Percentiles rank a stretch among this genome's conserved stretches.
phyloP scores from a whole-genome alignment of 345 rosid species.

The Moricandia moricandioides region DNA sequence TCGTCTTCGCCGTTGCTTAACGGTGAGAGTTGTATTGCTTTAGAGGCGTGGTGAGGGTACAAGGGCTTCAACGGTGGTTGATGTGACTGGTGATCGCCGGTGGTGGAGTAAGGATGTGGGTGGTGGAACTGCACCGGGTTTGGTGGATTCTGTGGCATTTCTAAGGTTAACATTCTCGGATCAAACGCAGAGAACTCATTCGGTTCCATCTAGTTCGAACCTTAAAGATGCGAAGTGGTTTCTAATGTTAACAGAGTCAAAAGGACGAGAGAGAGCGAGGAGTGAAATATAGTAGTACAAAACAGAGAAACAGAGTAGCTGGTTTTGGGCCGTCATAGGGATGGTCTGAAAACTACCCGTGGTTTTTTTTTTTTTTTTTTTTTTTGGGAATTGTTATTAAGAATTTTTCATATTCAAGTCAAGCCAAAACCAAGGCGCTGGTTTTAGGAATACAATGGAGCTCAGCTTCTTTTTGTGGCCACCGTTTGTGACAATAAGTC shows the following conservation, averaged over 20 bases:
- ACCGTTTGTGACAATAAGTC: background rate
- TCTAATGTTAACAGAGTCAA: background rate
- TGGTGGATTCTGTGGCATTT: constrained; percentile 63
- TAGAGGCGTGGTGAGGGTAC: constrained; percentile 44
- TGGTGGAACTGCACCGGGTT: constrained; percentile 50
- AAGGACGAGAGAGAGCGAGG: constrained; percentile 14
- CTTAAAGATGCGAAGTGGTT: background rate
- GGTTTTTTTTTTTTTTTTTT: constrained; percentile 48
- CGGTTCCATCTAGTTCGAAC: constrained; percentile 53
- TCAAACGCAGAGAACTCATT: constrained; percentile 68
- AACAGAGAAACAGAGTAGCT: constrained; percentile 40
- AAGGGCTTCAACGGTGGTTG: constrained; percentile 53
- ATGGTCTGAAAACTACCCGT: constrained; percentile 54
- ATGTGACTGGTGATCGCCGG: constrained; percentile 42
- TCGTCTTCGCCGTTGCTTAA: constrained; percentile 76
- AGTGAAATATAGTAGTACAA: constrained; percentile 24
- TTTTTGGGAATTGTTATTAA: constrained; percentile 9
- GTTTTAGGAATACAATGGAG: constrained; percentile 31
- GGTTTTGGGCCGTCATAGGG: constrained; percentile 43
- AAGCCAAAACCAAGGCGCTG: constrained; percentile 29
- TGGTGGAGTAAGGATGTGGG: constrained; percentile 47
- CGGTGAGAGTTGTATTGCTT: constrained; percentile 55
- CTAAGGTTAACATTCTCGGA: constrained; percentile 74
- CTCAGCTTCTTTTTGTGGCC: constrained; percentile 2
- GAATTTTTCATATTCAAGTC: background rate